Evolutionary conservation across 192 early-diverging fungal species (phyloP).

Genomic region (Linnemannia hyalina): DNA sequence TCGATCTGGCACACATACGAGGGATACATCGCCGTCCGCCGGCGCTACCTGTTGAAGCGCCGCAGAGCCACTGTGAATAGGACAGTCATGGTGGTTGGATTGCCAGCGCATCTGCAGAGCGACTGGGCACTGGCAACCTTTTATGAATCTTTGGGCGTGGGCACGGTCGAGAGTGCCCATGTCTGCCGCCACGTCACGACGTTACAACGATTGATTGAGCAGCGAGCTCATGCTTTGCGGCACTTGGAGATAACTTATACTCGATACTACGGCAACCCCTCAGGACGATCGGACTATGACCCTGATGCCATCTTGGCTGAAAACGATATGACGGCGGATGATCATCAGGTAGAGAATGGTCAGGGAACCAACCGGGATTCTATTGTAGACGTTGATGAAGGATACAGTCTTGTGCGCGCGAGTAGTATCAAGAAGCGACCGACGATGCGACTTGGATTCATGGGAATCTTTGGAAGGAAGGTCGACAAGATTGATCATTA

Average conservation of each 20-base stretch:
- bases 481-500: constrained; percentile 78
- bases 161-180: constrained; percentile 76
- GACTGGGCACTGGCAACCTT: constrained; percentile 73
- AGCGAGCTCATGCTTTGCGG: constrained; percentile 66
- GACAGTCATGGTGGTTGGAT: constrained; percentile 78
- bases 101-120: constrained; percentile 70
- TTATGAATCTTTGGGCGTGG: constrained; percentile 73
- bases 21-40: constrained; percentile 63
- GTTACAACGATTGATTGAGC: constrained; percentile 67
- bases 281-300: constrained; percentile 70
- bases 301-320: constrained; percentile 58
- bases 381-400: background rate
- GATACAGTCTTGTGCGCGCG: background rate
- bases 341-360: background rate
- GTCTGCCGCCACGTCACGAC: constrained; percentile 70
- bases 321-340: constrained; percentile 43
- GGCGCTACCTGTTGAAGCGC: constrained; percentile 58
- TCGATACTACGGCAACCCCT: constrained; percentile 79
- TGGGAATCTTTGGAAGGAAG: constrained; percentile 65
- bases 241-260: constrained; percentile 70
- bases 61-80: constrained; percentile 66
- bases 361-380: background rate
- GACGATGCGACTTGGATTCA: constrained; percentile 57
- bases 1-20: constrained; percentile 67
- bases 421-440: constrained; percentile 46